phyloP scores from a whole-genome alignment of 2,329 filamentous ascomycete genomes.

The Ceratocystis cacaofunesta region DNA sequence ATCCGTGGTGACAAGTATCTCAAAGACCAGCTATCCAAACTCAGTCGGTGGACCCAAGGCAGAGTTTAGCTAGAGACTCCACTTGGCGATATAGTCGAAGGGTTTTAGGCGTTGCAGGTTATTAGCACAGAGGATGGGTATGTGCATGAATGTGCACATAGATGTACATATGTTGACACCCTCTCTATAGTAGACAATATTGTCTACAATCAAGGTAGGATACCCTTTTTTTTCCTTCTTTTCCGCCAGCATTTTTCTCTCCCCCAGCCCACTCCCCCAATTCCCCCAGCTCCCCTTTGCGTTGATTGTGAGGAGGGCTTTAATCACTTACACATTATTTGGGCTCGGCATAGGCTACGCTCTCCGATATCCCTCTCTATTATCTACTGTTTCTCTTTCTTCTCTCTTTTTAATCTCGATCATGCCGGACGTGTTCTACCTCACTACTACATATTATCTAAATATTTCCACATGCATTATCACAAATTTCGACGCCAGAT shows the following conservation, averaged over 20 bases:
- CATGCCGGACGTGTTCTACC: not conserved
- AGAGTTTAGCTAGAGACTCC: not conserved
- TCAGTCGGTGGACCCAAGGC: not conserved
- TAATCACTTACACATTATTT: constrained; percentile 13
- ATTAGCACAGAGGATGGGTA: not conserved
- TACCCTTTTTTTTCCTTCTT: not conserved
- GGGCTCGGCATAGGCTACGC: constrained; percentile 12
- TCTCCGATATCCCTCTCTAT: constrained; percentile 10
- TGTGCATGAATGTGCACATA: not conserved
- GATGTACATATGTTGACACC: not conserved
- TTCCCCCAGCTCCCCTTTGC: constrained; percentile 7
- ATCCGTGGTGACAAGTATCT: constrained; percentile 3
- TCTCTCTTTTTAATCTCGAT: constrained; percentile 6
- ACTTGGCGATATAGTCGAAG: not conserved
- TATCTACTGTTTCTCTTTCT: constrained; percentile 3
- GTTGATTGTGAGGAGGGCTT: constrained; percentile 12
- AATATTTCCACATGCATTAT: not conserved
- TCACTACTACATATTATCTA: not conserved
- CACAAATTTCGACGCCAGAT: not conserved
- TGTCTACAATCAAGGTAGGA: constrained; percentile 8
- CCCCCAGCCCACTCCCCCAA: too few relatives aligned
- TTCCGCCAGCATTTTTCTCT: not conserved
- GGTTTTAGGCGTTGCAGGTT: not conserved
- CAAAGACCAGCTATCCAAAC: constrained; percentile 4
- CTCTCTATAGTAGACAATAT: not conserved